A percentile compares a stretch with the other conserved stretches of the same genome.
Evolutionary conservation across 2,329 filamentous ascomycete genomes (phyloP).

Genomic region (Mollisiaceae sp.): DNA sequence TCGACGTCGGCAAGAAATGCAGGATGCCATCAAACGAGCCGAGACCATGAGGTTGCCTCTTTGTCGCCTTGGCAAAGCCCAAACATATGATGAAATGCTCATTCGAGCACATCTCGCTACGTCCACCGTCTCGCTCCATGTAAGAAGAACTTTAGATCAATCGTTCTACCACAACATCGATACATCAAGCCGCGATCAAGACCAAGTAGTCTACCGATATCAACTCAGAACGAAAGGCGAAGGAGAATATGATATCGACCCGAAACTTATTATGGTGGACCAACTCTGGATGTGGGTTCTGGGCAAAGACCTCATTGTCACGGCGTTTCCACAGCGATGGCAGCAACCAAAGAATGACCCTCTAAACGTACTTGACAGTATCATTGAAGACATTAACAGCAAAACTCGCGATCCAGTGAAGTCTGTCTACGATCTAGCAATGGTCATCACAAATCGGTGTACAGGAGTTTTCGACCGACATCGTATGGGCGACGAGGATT

Average conservation of each 20-base stretch:
- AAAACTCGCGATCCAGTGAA: constrained; percentile 43
- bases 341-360: constrained; percentile 49
- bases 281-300: constrained; percentile 53
- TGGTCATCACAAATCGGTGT: constrained; percentile 49
- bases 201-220: constrained; percentile 41
- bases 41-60: constrained; percentile 27
- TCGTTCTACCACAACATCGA: constrained; percentile 50
- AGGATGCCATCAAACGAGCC: constrained; percentile 36
- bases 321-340: constrained; percentile 47
- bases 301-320: constrained; percentile 40
- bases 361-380: constrained; percentile 49
- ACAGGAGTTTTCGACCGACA: constrained; percentile 48
- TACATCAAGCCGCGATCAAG: constrained; percentile 47
- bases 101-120: constrained; percentile 36
- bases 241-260: constrained; percentile 25
- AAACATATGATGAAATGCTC: constrained; percentile 38
- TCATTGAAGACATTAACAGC: constrained; percentile 39
- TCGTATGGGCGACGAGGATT: constrained; percentile 36
- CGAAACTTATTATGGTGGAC: constrained; percentile 49
- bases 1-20: constrained; percentile 35
- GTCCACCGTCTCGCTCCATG: constrained; percentile 47
- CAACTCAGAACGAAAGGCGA: constrained; percentile 27
- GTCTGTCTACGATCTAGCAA: constrained; percentile 49
- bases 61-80: constrained; percentile 28
- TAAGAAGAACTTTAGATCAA: constrained; percentile 53